A percentile compares a stretch with the other conserved stretches of the same genome.
These are phyloP conservation scores for Symbiodinium pilosum DNA, from an alignment of 73 alveolate species.

Conservation along the genomic window DNA sequence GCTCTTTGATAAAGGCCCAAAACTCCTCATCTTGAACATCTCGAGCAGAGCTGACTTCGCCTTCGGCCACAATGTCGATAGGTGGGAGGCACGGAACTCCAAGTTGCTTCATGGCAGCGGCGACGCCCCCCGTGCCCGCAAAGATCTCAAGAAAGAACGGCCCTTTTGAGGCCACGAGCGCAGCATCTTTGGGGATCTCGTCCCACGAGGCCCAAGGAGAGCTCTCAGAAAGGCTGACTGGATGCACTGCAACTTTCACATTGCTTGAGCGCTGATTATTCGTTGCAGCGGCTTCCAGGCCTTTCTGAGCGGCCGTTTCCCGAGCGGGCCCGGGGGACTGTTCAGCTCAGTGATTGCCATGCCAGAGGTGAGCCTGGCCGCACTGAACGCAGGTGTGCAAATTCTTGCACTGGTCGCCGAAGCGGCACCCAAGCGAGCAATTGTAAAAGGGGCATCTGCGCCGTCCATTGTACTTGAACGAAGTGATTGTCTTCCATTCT, in stretches of 20 bases:
- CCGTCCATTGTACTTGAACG: background rate
- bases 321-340: background rate
- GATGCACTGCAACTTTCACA: background rate
- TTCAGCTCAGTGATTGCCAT: background rate
- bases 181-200: background rate
- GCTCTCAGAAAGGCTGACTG: background rate
- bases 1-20: no score
- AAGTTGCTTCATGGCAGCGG: background rate
- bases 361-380: background rate
- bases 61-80: background rate
- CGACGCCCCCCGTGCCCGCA: background rate
- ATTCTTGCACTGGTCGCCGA: background rate
- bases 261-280: background rate
- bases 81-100: background rate
- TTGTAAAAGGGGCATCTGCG: constrained; percentile 13
- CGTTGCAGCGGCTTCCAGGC: background rate
- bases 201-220: background rate
- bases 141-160: background rate
- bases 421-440: background rate
- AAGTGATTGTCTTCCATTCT: background rate
- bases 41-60: no score
- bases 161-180: background rate
- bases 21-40: no score
- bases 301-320: background rate
- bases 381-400: background rate